These are phyloP conservation scores for Naegleria fowleri DNA, from an alignment of 208 protist species.

Conservation along the genomic window DNA sequence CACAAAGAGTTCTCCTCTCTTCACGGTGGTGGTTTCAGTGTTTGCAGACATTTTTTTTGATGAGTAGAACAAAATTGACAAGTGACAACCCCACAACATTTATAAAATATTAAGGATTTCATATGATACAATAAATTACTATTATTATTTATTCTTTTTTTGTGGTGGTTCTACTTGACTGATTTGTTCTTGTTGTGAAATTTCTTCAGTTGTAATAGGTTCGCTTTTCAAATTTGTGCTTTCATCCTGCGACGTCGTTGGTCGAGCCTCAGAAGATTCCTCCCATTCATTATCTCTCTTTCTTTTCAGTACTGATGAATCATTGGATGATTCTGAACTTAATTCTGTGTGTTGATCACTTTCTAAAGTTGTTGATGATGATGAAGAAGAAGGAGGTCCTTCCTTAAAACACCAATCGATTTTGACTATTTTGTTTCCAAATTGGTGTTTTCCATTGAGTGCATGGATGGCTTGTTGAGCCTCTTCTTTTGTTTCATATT, in stretches of 20 bases:
- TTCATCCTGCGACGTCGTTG: too few species aligned
- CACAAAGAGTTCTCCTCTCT: neutral
- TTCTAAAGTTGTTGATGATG: too few species aligned
- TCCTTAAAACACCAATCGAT: neutral
- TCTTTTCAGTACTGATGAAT: neutral
- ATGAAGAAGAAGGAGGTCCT: too few species aligned
- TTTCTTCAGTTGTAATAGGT: too few species aligned
- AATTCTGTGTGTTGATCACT: neutral
- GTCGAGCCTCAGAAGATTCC: too few species aligned
- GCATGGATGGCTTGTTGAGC: neutral
- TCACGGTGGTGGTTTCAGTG: neutral
- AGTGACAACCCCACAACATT: neutral
- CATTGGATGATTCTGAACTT: too few species aligned
- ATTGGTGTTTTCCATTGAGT: neutral
- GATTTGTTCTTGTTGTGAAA: neutral
- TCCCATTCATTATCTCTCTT: neutral
- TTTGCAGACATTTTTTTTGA: neutral
- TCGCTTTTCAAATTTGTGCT: too few species aligned
- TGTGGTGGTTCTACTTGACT: neutral
- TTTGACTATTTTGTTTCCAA: neutral
- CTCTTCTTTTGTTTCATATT: neutral
- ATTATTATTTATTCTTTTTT: neutral
- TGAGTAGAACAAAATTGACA: neutral
- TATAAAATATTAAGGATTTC: too few species aligned
- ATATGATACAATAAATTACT: neutral